Evolutionary conservation across 805 yeast genomes (phyloP), one percentile per base, ranked within the genome.

Genomic region (Soucietia sequanensis): DNA sequence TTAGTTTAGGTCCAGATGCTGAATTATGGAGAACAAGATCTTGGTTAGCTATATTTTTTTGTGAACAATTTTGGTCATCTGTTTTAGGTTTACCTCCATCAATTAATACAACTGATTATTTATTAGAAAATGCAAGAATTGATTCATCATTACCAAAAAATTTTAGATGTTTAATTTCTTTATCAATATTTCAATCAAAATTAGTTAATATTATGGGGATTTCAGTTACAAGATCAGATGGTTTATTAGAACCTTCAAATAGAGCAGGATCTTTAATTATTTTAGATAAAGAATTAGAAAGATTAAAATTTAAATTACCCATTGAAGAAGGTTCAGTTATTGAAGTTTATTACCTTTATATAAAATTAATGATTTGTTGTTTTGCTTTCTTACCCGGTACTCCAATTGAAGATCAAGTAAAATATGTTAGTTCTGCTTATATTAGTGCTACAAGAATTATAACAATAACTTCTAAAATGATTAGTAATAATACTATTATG

Each of bases 1-100:
- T 84, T 4, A 76, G 86, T 16, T 69, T 89, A 59, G 73, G 72
- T 4, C 91, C 91, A 0, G 88, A 90, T 59, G 91, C 96, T 4
- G 96, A 87, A 47, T 81, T 80, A 52, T 90, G 96, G 97, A 74
- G 97, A 57, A 88, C 96, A 1, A 69, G 96, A 46, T 78, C 95
- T 1, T 90, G 97, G 97, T 64, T 88, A 19, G 89, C 91, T 2
- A 83, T 86, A 3, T 90, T 84, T 57, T 84, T 89, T 52, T 73
- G 87, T 30, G 96, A 89, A 54, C 95, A 89, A 47, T 84, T 88
- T 52, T 86, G 96, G 93, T 82, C 95, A 4, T 83, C 95, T 9
- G 78, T 81, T 23, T 60, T 89, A 29, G 97, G 97, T 0, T 63
- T 90, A 33, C 97, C 97, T 1, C 90, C 96, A 1, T 80, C 88